Evolutionary conservation across 164 flowering plant genomes (phyloP), one percentile per base, ranked within the genome.

Genomic region (Annona cherimola): DNA sequence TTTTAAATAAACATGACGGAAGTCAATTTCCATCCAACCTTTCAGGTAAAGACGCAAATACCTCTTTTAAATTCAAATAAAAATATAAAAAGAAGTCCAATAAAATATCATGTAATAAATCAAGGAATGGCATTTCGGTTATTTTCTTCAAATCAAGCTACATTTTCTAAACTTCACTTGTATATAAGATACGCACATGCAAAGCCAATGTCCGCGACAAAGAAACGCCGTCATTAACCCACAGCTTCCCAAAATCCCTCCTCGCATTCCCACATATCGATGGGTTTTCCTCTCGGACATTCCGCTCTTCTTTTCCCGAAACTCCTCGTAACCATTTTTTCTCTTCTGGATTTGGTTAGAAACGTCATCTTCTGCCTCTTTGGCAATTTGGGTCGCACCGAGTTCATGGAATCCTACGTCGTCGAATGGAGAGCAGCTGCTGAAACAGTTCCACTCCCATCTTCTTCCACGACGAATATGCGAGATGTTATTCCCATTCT

Each of bases 201-300:
- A 11, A 16, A 5, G 14, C 14, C 14, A 5, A 16, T 16, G 9
- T 50, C 9, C 9, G 57, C 3, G 2, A 16, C 14, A 5, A 50
- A 6, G 14, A 50, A 50, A 50, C 57, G 50, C 50, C 9, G 50
- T 4, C 6, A 45, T 4, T 4, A 45, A 45, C 50, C 5, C 6
- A 45, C 9, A 4, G 9, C 6, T 4, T 4, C 50, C 50, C 8
- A 11, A 50, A 50, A 11, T 5, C 57, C 57, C 57, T 8, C 57
- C 9, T 11, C 57, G 57, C 9, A 50, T 16, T 50, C 14, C 57
- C 57, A 50, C 57, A 8, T 26, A 26, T 26, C 35, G 35, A 92
- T 94, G 97, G 98, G 98, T 0, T 94, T 94, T 74, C 97, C 96
- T 19, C 89, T 89, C 1, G 97, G 92, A 0, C 90, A 90, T 85